Conservation (phyloP, 2,329 filamentous ascomycete genomes). For the Claviceps lovelessii region DNA sequence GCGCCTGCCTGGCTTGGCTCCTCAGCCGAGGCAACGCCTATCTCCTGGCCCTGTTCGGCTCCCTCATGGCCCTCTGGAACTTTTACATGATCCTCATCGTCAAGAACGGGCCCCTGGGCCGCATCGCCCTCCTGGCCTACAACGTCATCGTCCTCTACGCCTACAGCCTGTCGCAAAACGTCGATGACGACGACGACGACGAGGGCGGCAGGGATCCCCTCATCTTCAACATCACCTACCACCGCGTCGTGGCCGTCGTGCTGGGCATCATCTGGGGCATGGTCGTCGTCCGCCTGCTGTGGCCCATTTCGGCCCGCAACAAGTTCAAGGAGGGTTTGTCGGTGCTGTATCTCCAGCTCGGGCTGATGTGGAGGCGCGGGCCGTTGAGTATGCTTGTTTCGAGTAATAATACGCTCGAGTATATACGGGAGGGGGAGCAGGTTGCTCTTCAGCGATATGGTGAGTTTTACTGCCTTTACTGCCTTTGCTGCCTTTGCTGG, state of each 20-base stretch:
- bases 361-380: conserved; percentile 89
- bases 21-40: conserved; percentile 59
- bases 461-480: conserved; percentile 15
- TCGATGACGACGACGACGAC: conserved; percentile 72
- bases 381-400: conserved; percentile 62
- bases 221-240: conserved; percentile 75
- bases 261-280: conserved; percentile 85
- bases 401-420: conserved; percentile 44
- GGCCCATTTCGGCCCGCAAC: conserved; percentile 79
- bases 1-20: conserved; percentile 66
- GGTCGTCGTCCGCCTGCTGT: conserved; percentile 75
- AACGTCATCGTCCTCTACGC: conserved; percentile 91
- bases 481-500: no score
- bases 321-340: conserved; percentile 84
- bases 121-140: conserved; percentile 90
- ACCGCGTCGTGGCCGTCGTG: conserved; percentile 76
- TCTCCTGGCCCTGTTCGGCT: conserved; percentile 66
- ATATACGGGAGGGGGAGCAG: conserved; percentile 82
- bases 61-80: conserved; percentile 64
- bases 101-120: conserved; percentile 76
- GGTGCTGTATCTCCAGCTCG: conserved; percentile 87
- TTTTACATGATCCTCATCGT: conserved; percentile 81
- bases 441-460: conserved; percentile 69
- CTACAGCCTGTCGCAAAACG: conserved; percentile 71
- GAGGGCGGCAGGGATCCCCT: conserved; percentile 73